These are phyloP conservation scores for Suhomyces tanzawaensis DNA, from an alignment of 805 yeast genomes.

Conservation along the genomic window DNA sequence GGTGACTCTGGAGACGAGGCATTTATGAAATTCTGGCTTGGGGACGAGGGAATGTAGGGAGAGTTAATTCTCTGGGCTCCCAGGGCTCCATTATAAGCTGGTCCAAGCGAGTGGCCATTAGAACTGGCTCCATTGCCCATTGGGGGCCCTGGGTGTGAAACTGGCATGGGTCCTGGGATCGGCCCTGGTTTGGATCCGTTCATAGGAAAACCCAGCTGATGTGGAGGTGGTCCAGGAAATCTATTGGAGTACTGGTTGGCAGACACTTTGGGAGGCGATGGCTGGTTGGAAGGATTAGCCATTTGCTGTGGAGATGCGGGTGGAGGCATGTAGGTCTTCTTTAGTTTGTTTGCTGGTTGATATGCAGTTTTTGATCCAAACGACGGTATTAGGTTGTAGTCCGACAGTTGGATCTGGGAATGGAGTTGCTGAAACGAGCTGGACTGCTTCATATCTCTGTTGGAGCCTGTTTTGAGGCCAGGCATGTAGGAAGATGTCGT, in stretches of 20 bases:
- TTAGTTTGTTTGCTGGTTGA: conserved; percentile 35
- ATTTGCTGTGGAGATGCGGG: background rate
- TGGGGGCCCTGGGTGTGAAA: background rate
- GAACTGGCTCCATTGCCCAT: no score
- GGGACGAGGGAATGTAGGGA: no score
- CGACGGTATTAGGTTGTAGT: conserved; percentile 32
- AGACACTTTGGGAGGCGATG: conserved; percentile 1
- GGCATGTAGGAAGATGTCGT: conserved; percentile 15
- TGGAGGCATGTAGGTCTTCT: conserved; percentile 14
- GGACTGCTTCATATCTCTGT: conserved; percentile 37
- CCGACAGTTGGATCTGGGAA: conserved; percentile 34
- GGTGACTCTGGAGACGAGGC: conserved; percentile 3
- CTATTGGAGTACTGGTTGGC: conserved; percentile 1
- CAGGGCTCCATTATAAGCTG: no score
- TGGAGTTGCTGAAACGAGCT: conserved; percentile 39
- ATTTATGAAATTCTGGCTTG: no score
- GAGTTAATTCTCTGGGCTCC: no score
- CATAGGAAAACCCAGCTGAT: conserved; percentile 2
- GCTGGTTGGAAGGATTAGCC: background rate
- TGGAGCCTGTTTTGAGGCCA: conserved; percentile 33
- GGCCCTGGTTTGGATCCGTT: background rate
- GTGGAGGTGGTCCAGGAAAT: background rate
- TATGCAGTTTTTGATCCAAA: conserved; percentile 28
- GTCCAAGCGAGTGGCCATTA: no score
- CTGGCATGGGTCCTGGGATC: background rate